Conservation (phyloP, 2,329 filamentous ascomycete genomes). For the Delphinella strobiligena region DNA sequence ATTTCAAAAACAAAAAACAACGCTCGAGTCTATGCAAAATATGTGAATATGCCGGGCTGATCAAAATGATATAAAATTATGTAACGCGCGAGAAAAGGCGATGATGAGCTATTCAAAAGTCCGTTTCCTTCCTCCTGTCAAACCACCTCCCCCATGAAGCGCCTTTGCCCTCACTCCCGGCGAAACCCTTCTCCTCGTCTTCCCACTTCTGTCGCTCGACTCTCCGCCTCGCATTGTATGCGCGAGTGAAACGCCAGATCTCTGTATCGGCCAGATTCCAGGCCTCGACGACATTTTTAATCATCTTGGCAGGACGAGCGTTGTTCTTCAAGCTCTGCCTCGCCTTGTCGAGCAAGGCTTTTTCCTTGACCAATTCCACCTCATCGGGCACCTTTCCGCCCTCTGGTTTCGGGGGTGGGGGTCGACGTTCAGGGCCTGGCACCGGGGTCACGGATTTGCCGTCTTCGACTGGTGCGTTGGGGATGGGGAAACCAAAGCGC, state of each 20-base stretch:
- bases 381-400: constrained; percentile 39
- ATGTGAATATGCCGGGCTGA: too few species aligned
- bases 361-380: constrained; percentile 44
- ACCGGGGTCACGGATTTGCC: constrained; percentile 47
- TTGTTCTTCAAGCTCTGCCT: constrained; percentile 18
- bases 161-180: constrained; percentile 42
- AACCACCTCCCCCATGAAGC: constrained; percentile 26
- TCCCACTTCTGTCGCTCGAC: constrained; percentile 59
- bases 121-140: constrained; percentile 5
- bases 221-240: constrained; percentile 50
- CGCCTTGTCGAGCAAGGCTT: constrained; percentile 42
- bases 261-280: constrained; percentile 60
- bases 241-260: constrained; percentile 62
- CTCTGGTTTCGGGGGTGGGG: constrained; percentile 32
- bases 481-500: constrained; percentile 77
- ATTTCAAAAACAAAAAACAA: too few species aligned
- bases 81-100: too few species aligned
- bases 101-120: too few species aligned
- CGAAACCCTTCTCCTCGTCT: constrained; percentile 54
- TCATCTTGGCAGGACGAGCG: constrained; percentile 4
- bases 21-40: too few species aligned
- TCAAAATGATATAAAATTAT: too few species aligned
- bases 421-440: constrained; percentile 44
- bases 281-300: constrained; percentile 33
- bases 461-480: constrained; percentile 39